These are phyloP conservation scores for Ascochyta clinopodiicola DNA, from an alignment of 2,329 filamentous ascomycete genomes.

Conservation along the genomic window DNA sequence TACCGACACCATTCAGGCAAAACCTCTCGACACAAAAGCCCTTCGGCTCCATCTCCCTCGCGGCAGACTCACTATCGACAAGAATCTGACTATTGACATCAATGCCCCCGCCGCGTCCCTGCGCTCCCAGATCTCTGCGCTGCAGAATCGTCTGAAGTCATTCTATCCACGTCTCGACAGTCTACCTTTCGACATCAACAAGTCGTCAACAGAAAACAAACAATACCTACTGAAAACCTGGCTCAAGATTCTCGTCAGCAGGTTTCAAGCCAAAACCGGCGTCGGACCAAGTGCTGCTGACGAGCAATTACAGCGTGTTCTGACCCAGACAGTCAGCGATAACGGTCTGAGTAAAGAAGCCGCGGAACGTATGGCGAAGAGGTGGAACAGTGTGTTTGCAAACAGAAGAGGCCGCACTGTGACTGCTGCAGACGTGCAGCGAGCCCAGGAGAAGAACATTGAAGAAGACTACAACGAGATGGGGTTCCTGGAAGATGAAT, in stretches of 20 bases:
- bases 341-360: constrained; percentile 33
- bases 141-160: constrained; percentile 28
- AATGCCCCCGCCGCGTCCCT: constrained; percentile 20
- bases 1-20: not conserved
- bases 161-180: constrained; percentile 36
- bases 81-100: constrained; percentile 26
- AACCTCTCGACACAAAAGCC: constrained; percentile 8
- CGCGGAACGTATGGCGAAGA: constrained; percentile 33
- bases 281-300: constrained; percentile 5
- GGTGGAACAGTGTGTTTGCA: constrained; percentile 28
- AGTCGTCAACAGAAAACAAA: constrained; percentile 8
- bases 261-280: constrained; percentile 29
- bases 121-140: constrained; percentile 27
- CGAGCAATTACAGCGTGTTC: constrained; percentile 19
- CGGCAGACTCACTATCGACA: constrained; percentile 25
- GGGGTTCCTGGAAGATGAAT: constrained; percentile 19
- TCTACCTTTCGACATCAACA: constrained; percentile 36
- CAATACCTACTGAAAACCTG: constrained; percentile 34
- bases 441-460: constrained; percentile 20
- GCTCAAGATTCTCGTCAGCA: constrained; percentile 33
- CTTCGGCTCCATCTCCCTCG: constrained; percentile 20
- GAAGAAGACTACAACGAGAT: constrained; percentile 28
- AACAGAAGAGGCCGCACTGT: constrained; percentile 10
- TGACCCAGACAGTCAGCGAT: constrained; percentile 33
- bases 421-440: constrained; percentile 3